Base-by-base conservation (phyloP, 2,329 filamentous ascomycete species). In the Aspergillus sp. region DNA sequence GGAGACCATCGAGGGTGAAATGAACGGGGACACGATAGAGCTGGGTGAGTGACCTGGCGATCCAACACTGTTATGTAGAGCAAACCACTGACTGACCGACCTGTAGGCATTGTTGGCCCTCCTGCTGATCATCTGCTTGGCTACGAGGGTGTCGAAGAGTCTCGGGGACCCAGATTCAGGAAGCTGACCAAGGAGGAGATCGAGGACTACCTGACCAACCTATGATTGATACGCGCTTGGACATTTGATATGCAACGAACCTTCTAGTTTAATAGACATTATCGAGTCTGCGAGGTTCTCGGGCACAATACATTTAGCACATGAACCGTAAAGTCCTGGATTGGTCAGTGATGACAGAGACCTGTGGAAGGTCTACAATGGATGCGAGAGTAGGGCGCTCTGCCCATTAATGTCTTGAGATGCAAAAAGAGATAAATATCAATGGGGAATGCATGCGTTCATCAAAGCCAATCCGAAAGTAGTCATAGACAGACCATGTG, bases 1-100 rank as follows among this genome's bases (percentile, higher is more conserved):
- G 85, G 95, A 99, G 84, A 97, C 95, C 59, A 99, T 99, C 74
- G 94, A 98, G 81, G 95, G 95, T 59, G 95, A 98, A 82, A 98
- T 98, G 94, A 98, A 94, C 69, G 94, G 94, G 63, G 93, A 98
- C 77, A 97, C 94, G 32, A 96, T 99, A 65, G 95, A 99, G 81
- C 97, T 99, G 77, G 94, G 92, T 92, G 80, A 76, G 87, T 76
- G 3, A 42, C 1, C 16, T n/a, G 4, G 49, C 26, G 49, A 50
- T 36, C 24, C 20, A 52, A 24, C 22, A 49, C n/a, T 20, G 51
- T 42, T 42, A 18, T 52, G 22, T 52, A 6, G 14, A 22, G 3
- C 6, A 54, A 26, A 16, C 14, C 6, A 46, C 1, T 55, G 18
- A 52, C 66, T 60, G 32, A 53, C n/a, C n/a, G 29, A 52, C 22